These are phyloP conservation scores for Candida xiaguanensis DNA, from an alignment of 805 yeast genomes.

Conservation along the genomic window DNA sequence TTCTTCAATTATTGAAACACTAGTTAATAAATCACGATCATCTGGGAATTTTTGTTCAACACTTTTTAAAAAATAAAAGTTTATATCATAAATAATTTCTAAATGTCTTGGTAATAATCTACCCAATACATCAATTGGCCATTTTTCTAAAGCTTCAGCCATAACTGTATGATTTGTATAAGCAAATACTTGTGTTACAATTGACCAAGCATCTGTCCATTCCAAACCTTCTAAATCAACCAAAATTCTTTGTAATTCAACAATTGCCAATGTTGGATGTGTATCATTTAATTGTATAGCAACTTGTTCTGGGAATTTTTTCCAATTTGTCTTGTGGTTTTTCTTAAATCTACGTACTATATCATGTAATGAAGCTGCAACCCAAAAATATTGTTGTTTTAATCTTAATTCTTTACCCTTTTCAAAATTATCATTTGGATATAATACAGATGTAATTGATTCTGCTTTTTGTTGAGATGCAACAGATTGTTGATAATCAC, in stretches of 20 bases:
- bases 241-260: constrained; percentile 81
- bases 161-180: constrained; percentile 94
- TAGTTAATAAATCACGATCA: constrained; percentile 58
- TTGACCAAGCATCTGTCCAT: constrained; percentile 85
- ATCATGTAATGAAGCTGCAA: constrained; percentile 88
- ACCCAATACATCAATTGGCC: constrained; percentile 84
- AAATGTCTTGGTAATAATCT: constrained; percentile 84
- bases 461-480: constrained; percentile 84
- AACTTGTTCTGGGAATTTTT: constrained; percentile 75
- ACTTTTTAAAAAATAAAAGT: constrained; percentile 68
- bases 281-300: constrained; percentile 95
- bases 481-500: constrained; percentile 85
- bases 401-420: constrained; percentile 87
- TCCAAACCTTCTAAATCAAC: constrained; percentile 77
- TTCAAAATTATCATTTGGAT: constrained; percentile 91
- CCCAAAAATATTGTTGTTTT: constrained; percentile 97
- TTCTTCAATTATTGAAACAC: constrained; percentile 86
- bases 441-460: constrained; percentile 85
- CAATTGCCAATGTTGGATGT: constrained; percentile 89
- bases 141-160: constrained; percentile 92
- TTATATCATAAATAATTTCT: constrained; percentile 85
- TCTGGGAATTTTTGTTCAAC: constrained; percentile 77
- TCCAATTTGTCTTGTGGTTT: constrained; percentile 65
- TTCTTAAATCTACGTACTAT: constrained; percentile 88
- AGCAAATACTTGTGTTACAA: constrained; percentile 77